Conservation (phyloP, 2,329 filamentous ascomycete genomes). For the Remersonia thermophila region DNA sequence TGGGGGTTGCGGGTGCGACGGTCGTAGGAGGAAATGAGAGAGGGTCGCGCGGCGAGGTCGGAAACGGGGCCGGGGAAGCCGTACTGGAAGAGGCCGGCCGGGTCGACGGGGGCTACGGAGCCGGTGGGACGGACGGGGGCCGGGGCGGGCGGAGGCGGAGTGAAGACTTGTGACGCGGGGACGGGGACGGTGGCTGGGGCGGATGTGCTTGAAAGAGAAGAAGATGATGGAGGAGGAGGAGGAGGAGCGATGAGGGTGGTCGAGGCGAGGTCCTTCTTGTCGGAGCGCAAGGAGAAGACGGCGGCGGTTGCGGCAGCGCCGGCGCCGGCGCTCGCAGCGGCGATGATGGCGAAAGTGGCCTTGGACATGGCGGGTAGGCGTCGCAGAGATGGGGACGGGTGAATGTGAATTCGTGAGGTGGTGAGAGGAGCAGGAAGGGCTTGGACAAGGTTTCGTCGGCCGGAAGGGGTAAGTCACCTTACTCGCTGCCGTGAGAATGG, state of each 20-base stretch:
- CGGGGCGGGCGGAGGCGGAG: conserved; percentile 20
- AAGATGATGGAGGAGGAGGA: conserved; percentile 4
- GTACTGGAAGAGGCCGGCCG: conserved; percentile 67
- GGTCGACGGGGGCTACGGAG: conserved; percentile 42
- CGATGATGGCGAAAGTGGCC: conserved; percentile 61
- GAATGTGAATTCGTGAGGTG: conserved; percentile 1
- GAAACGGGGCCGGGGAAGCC: conserved; percentile 85
- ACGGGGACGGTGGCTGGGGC: conserved; percentile 24
- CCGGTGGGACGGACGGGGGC: conserved; percentile 17
- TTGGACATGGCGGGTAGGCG: conserved; percentile 54
- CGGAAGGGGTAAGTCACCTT: too few species aligned
- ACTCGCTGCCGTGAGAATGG: too few species aligned
- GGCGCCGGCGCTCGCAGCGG: conserved; percentile 62
- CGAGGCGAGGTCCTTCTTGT: conserved; percentile 29
- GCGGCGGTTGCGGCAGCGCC: conserved; percentile 63
- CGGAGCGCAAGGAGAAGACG: conserved; percentile 47
- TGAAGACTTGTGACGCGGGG: conserved; percentile 47
- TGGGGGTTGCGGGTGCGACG: conserved; percentile 80
- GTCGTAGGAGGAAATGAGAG: conserved; percentile 80
- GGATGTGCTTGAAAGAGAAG: too few species aligned
- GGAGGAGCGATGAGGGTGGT: conserved; percentile 23
- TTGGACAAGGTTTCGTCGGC: too few species aligned
- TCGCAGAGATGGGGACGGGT: background rate
- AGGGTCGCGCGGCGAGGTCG: conserved; percentile 65
- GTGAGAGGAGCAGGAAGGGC: too few species aligned